Evolutionary conservation across 176 grass and related monocot genomes (phyloP), one percentile per base, ranked within the genome.

Genomic region (Triticum monococcum): DNA sequence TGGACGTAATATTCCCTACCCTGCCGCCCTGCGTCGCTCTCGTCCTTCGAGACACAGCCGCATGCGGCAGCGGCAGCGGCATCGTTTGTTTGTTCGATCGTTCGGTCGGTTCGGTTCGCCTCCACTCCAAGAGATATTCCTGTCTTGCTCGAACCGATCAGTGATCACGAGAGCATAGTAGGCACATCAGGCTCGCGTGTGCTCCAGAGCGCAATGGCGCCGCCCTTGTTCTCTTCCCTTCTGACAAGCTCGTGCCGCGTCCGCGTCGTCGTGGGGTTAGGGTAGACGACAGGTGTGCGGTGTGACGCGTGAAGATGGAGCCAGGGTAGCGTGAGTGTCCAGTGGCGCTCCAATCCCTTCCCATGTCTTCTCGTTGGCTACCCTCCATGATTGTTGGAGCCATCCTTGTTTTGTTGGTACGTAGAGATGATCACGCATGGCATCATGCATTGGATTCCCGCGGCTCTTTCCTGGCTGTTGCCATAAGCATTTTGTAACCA

Each of bases 81-180:
- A 46, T 12, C 12, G 50, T 54, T 70, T 56, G 65, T 59, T 60
- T 40, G 79, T 50, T 84, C 46, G 41, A 48, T 48, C 7, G 45
- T 20, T 76, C 78, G 28, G 46, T 64, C 82, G 36, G 9, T 69
- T 59, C 35, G 35, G 35, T 36, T 37, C 68, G 7, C n/a, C 25
- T 54, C 50, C 50, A 54, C 68, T 43, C 67, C 57, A 66, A 79
- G 43, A 68, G 43, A 68, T 48, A 71, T 74, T 45, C 5, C 68
- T 74, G 77, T 89, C 88, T 81, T 80, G n/a, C 79, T 80, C 87
- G 28, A 77, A 22, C 23, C 9, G 4, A 18, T 23, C n/a, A 69
- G n/a, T 23, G 66, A 74, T 89, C 88, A 86, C 88, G 88, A 81
- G 88, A 17, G 88, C 69, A 86, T 77, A 86, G 88, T 89, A 75